Conservation (phyloP, 2,329 filamentous ascomycete genomes). For the Alternaria ventricosa region DNA sequence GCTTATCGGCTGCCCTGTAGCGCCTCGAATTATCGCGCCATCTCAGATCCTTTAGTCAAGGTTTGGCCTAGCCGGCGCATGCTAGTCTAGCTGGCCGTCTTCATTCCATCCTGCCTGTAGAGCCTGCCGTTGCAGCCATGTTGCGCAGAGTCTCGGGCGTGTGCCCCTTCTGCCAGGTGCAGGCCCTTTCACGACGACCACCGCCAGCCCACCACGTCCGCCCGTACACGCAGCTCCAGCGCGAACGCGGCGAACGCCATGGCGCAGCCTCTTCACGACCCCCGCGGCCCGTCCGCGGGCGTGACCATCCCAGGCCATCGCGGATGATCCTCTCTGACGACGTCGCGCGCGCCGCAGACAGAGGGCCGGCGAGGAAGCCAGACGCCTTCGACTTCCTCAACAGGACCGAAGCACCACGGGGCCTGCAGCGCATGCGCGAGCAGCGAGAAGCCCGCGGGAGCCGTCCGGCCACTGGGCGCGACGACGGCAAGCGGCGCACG, state of each 20-base stretch:
- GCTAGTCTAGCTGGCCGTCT: background rate
- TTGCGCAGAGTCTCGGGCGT: conserved; percentile 36
- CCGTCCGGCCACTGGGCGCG: conserved; percentile 18
- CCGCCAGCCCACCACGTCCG: conserved; percentile 36
- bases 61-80: background rate
- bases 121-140: conserved; percentile 18
- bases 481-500: conserved; percentile 34
- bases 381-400: conserved; percentile 46
- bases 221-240: conserved; percentile 43
- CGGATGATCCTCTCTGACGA: conserved; percentile 58
- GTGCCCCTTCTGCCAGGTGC: conserved; percentile 55
- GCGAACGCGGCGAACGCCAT: conserved; percentile 12
- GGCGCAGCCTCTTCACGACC: conserved; percentile 1
- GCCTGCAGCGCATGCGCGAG: conserved; percentile 25
- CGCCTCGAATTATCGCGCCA: conserved; percentile 4
- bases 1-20: conserved; percentile 6
- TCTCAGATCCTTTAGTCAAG: conserved; percentile 5
- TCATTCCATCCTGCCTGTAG: background rate
- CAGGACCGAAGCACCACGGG: conserved; percentile 37
- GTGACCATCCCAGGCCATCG: conserved; percentile 46
- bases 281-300: conserved; percentile 8
- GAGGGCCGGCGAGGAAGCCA: conserved; percentile 28
- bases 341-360: conserved; percentile 34
- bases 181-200: conserved; percentile 14
- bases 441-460: conserved; percentile 14